Conservation (phyloP, 2,329 filamentous ascomycete species). For the Aureobasidium pullulans region DNA sequence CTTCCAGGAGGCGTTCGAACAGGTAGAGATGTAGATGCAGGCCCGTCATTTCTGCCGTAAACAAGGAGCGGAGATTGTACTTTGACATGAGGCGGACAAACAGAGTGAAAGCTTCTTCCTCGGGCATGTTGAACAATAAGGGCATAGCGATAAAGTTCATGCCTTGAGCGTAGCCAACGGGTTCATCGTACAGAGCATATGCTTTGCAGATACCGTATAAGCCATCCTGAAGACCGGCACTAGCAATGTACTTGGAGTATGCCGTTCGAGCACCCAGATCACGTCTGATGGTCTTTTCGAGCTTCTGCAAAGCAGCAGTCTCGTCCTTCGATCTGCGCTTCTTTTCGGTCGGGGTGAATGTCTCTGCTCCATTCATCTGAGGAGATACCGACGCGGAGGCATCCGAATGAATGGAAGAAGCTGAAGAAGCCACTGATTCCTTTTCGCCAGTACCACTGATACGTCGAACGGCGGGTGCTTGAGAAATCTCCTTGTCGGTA, state of each 20-base stretch:
- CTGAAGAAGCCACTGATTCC: slow-evolving; percentile 65
- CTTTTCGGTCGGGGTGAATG: slow-evolving; percentile 51
- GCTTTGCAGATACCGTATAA: slow-evolving; percentile 96
- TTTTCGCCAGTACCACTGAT: slow-evolving; percentile 53
- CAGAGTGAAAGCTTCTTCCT: slow-evolving; percentile 92
- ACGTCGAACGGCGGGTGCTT: slow-evolving; percentile 15
- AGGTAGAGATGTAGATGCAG: slow-evolving; percentile 89
- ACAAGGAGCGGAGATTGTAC: slow-evolving; percentile 86
- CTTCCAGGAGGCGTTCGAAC: slow-evolving; percentile 89
- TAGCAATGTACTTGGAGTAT: slow-evolving; percentile 91
- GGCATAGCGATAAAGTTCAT: slow-evolving; percentile 99
- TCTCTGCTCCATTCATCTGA: neutral
- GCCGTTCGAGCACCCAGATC: slow-evolving; percentile 90
- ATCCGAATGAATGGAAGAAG: slow-evolving; percentile 78
- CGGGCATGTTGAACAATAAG: slow-evolving; percentile 93
- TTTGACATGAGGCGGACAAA: slow-evolving; percentile 95
- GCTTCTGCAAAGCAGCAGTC: slow-evolving; percentile 61
- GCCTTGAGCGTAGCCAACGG: slow-evolving; percentile 91
- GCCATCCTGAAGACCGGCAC: slow-evolving; percentile 84
- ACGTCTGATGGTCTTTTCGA: slow-evolving; percentile 86
- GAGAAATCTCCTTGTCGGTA: slow-evolving; percentile 62
- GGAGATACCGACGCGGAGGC: slow-evolving; percentile 44
- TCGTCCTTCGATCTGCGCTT: slow-evolving; percentile 78
- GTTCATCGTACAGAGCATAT: slow-evolving; percentile 91
- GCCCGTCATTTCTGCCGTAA: slow-evolving; percentile 92